Base-by-base conservation (phyloP, 371 early-diverging fungal genomes). In the Saksenaea oblongispora region DNA sequence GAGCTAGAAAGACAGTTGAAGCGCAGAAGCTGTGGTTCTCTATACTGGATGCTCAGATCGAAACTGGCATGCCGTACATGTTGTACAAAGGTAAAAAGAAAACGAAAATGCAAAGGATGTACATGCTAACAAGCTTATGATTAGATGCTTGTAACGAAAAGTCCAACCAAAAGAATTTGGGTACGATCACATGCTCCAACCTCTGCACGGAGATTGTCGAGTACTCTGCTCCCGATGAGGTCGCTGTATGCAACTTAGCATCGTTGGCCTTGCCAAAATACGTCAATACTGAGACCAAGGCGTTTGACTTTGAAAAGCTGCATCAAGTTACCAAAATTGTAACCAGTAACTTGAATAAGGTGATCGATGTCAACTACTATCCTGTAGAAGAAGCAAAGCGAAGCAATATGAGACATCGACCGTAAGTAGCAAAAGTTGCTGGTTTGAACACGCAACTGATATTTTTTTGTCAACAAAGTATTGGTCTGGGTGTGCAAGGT, bases 41-140 rank as follows among this genome's bases (percentile, higher is more conserved):
- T 7, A 98, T 99, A 62, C 68, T 99, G 42, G 98, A 98, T 61
- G 80, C 98, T 3, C 99, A 99, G 82, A 96, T 96, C 39, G 99
- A 99, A 81, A 99, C 99, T 13, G 99, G 99, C 31, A 98, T 93
- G 44, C 99, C 99, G 0, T 99, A 95, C 80, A 99, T 99, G 95
- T 88, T 98, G 31, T 99, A 99, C 89, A 99, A 99, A 88, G 99
- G 99, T 85, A 66, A 61, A 58, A n/a, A n/a, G n/a, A 31, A 27
- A 36, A 14, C 3, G 1, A 35, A 44, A 24, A n/a, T 15, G 17
- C n/a, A 44, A 39, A 31, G 3, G 11, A 5, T 39, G 14, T 13
- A 18, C 26, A 14, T 31, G 41, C 13, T 54, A 11, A 24, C 24
- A 7, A 3, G 17, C 13, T 37, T 39, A 58, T 24, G 24, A 26